Evolutionary conservation across 2,329 filamentous ascomycete species (phyloP).

Genomic region (Cytospora piceicola): DNA sequence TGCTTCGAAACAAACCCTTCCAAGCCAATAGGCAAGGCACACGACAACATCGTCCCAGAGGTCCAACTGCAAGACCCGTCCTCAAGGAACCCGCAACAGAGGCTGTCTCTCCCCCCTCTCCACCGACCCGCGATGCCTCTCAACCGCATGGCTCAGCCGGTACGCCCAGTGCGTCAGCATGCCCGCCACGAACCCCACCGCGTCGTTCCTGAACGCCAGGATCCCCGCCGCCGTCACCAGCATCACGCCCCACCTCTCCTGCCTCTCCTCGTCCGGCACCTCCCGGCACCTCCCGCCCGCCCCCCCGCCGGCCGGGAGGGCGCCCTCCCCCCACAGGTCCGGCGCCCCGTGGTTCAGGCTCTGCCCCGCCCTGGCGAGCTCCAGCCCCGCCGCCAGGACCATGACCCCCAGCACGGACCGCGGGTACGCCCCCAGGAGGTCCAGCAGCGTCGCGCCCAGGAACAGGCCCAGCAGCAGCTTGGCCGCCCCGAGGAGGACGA

Average conservation of each 20-base stretch:
- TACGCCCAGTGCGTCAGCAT: conserved; percentile 79
- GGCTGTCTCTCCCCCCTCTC: conserved; percentile 39
- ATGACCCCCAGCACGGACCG: conserved; percentile 79
- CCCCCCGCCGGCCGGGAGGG: conserved; percentile 44
- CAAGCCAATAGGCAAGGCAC: neutral
- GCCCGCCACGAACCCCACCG: conserved; percentile 81
- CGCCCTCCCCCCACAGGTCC: conserved; percentile 57
- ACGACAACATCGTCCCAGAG: neutral
- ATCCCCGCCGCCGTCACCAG: conserved; percentile 81
- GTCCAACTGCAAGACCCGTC: neutral
- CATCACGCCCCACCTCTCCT: conserved; percentile 86
- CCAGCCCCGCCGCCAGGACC: conserved; percentile 86
- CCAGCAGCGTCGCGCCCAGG: conserved; percentile 74
- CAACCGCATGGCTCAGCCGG: conserved; percentile 46
- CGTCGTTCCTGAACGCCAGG: conserved; percentile 88
- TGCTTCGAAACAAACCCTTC: too few relatives aligned
- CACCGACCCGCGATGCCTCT: conserved; percentile 33
- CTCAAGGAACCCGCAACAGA: conserved; percentile 12
- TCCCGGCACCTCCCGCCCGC: conserved; percentile 51
- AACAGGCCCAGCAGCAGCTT: conserved; percentile 78
- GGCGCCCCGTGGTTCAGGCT: conserved; percentile 74
- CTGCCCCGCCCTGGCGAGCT: conserved; percentile 83
- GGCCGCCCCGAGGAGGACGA: conserved; percentile 75
- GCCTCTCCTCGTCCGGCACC: conserved; percentile 68
- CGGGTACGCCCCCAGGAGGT: conserved; percentile 73